Base-by-base conservation (phyloP, 1,284 basidiomycete species). In the Moniliella sp. region DNA sequence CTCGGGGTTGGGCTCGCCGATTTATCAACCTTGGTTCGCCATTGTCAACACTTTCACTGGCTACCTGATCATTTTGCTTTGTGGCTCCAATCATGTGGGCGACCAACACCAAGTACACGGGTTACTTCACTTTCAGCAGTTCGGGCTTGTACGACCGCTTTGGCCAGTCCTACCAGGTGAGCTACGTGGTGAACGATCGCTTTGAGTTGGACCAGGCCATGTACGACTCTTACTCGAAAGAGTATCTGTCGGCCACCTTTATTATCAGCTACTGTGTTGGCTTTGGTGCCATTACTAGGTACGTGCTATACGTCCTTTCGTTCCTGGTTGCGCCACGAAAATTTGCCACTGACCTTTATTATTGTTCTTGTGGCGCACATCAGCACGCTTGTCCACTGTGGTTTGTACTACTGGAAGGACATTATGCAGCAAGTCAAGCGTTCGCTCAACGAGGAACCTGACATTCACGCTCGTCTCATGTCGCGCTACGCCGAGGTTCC, bases 1-100 rank as follows among this genome's bases (percentile, higher is more conserved):
- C n/a, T 65, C 71, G 19, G 93, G 76, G 74, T 76, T 84, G 40
- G 78, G 77, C 2, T 82, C 78, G 45, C 88, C 91, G 3, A 66
- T 97, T 36, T 78, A 84, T 69, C 71, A 75, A 13, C 88, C 91
- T 2, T 97, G 86, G 86, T 97, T 86, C 86, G 86, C 88, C 1
- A 72, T 83, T 59, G 76, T 77, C 28, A 88, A 97, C 61, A 69
- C 86, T 37, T 78, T 83, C 50, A 50, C 71, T 25, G 81, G 83
- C 2, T 94, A 94, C 61, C 70, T 83, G 25, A 28, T 84, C 14
- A 80, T 88, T 78, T 62, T 94, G 86, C 84, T 72, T 94, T 46
- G 49, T 86, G 30, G 73, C 73, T 0, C 88, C 88, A 0, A 67
- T 74, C 18, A 62, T 97, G 37, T 94, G 94, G 64, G 97, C 91